A percentile compares a stretch with the other conserved stretches of the same genome.
phyloP scores from a whole-genome alignment of 2,329 filamentous ascomycete genomes.

The Botryotinia narcissicola region DNA sequence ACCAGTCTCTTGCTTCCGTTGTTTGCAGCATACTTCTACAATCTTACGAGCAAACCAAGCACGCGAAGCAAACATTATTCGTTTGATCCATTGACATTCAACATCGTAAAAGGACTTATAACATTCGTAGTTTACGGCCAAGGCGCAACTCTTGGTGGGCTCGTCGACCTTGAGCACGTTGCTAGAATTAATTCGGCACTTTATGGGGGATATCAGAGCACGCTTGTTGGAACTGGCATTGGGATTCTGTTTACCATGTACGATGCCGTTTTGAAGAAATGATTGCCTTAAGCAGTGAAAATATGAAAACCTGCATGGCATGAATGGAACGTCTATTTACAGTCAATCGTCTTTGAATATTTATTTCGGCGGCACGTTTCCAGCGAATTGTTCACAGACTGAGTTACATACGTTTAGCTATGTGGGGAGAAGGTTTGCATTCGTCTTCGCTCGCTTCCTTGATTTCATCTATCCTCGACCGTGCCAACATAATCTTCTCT shows the following conservation, averaged over 20 bases:
- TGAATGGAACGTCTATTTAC: not conserved
- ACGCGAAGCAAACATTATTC: conserved; percentile 49
- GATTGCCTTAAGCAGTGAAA: conserved; percentile 27
- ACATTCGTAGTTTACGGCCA: conserved; percentile 78
- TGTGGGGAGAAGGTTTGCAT: not conserved
- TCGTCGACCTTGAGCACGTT: conserved; percentile 59
- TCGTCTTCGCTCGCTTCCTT: conserved; percentile 11
- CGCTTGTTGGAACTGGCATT: conserved; percentile 66
- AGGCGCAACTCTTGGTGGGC: conserved; percentile 60
- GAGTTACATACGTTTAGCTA: not conserved
- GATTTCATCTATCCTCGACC: conserved; percentile 17
- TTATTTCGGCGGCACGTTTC: not conserved
- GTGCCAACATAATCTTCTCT: conserved; percentile 20
- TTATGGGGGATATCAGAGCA: conserved; percentile 68
- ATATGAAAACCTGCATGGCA: not conserved
- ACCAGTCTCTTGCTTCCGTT: conserved; percentile 71
- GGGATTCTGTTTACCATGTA: conserved; percentile 70
- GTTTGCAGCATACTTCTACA: conserved; percentile 83
- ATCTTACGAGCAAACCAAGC: conserved; percentile 62
- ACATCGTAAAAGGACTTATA: conserved; percentile 79
- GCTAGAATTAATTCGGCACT: conserved; percentile 62
- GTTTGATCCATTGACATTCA: conserved; percentile 86
- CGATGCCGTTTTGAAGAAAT: conserved; percentile 73
- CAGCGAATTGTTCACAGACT: not conserved
- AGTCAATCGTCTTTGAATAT: not conserved